Evolutionary conservation across 2,329 filamentous ascomycete genomes (phyloP), one percentile per base, ranked within the genome.

Genomic region (Lasiodiplodia citricola): DNA sequence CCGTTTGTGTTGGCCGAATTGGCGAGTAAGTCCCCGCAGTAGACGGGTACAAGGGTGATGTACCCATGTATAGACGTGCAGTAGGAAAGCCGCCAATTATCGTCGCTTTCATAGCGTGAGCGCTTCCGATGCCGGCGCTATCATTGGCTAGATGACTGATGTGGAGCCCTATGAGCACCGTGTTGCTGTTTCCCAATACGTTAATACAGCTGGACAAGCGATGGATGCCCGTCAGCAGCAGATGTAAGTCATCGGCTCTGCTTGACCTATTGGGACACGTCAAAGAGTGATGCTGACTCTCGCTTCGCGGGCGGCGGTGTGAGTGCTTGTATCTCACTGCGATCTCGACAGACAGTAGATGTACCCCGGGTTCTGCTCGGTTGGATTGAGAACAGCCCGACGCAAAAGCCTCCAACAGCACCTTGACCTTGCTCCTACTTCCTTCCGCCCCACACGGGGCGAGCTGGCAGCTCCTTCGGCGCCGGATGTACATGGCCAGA

Each of bases 361-460:
- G 60, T 41, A 37, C 41, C 23, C 18, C 18, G n/a, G 41, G 25
- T 13, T 64, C n/a, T 52, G 25, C 44, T 52, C 44, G 31, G 60
- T 38, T 38, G 60, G 60, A 28, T 51, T 37, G 31, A 47, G 52
- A 52, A 52, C 21, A 25, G 47, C 28, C 60, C 60, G 60, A 54
- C 23, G 54, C 16, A 18, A 25, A 37, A 37, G 38, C 11, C 37
- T 67, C 56, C 44, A 55, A 60, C 44, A 56, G 47, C 16, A 54
- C 69, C 56, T 71, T 16, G 65, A 52, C 56, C 62, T 69, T 28
- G 47, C 51, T 52, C 70, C 69, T 31, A 44, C 10, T 11, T 47
- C 58, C 55, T 38, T 28, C 58, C 23, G 41, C 41, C 41, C 58
- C 58, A 63, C 58, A 23, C 8, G 41, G 28, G 60, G 60, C 60